Percentiles rank a stretch among this genome's conserved stretches.
Evolutionary conservation across 225 moss, liverwort and hornwort genomes (phyloP).

Genomic region (Marchantia paleacea): DNA sequence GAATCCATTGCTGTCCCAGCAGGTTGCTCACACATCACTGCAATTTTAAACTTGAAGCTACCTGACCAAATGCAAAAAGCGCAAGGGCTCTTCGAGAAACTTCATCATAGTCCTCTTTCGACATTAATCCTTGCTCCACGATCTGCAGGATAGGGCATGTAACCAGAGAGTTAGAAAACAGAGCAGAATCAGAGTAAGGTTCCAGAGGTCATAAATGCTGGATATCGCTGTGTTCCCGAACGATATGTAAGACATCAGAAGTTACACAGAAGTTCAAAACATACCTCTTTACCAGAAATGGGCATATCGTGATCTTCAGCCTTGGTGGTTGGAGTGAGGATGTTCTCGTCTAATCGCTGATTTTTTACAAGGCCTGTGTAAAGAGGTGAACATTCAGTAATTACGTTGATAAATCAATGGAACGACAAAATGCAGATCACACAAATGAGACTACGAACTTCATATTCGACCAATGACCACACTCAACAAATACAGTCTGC

Average conservation of each 20-base stretch:
- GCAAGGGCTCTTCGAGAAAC: slow-evolving; percentile 75
- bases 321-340: slow-evolving; percentile 94
- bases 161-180: neutral
- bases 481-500: neutral
- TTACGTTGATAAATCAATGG: neutral
- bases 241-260: neutral
- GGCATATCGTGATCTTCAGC: slow-evolving; percentile 71
- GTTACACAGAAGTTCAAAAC: neutral
- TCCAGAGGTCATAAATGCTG: neutral
- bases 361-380: slow-evolving; percentile 80
- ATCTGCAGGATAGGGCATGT: slow-evolving; percentile 48
- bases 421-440: neutral
- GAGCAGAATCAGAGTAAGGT: neutral
- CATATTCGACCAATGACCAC: neutral
- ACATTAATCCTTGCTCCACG: slow-evolving; percentile 86
- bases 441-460: neutral
- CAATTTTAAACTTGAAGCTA: slow-evolving; percentile 14
- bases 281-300: slow-evolving; percentile 82
- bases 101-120: slow-evolving; percentile 80
- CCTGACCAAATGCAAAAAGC: slow-evolving; percentile 89
- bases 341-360: slow-evolving; percentile 73
- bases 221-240: neutral
- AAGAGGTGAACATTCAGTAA: no score
- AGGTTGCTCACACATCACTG: neutral
- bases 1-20: neutral